Evolutionary conservation across 2,329 filamentous ascomycete genomes (phyloP).

Genomic region (Cladophialophora bantiana): DNA sequence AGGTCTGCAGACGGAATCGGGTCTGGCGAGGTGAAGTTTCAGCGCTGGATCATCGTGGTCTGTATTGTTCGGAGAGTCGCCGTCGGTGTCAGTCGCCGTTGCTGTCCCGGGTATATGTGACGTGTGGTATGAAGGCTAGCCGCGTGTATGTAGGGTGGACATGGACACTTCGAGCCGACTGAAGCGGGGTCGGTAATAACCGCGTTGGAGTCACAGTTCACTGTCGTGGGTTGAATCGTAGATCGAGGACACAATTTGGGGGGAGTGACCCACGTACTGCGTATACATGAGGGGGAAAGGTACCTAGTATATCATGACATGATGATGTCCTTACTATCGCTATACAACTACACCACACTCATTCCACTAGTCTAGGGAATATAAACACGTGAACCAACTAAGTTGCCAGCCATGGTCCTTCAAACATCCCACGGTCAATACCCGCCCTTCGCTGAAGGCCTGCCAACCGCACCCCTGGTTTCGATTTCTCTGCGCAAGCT

Average conservation of each 20-base stretch:
- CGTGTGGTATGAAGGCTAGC: background rate
- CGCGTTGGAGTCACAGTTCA: background rate
- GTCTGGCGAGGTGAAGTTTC: background rate
- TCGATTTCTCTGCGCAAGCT: conserved; percentile 20
- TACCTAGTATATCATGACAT: background rate
- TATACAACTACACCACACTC: background rate
- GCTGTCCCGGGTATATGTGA: background rate
- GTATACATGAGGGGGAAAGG: background rate
- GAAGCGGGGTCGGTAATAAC: background rate
- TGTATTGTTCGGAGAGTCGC: background rate
- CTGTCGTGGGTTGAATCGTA: background rate
- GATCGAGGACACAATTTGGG: background rate
- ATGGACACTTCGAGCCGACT: background rate
- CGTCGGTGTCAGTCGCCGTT: background rate
- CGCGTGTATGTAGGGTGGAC: background rate
- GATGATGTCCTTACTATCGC: background rate
- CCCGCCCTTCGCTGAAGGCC: conserved; percentile 14
- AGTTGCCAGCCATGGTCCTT: conserved; percentile 10
- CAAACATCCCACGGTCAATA: conserved; percentile 19
- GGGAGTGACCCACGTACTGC: background rate
- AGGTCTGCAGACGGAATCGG: background rate
- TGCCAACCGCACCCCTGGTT: conserved; percentile 15
- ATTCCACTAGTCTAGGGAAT: background rate
- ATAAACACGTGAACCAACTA: background rate
- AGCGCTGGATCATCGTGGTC: background rate